Evolutionary conservation across 2,329 filamentous ascomycete genomes (phyloP), one percentile per base, ranked within the genome.

Genomic region (Colletotrichum incanum): DNA sequence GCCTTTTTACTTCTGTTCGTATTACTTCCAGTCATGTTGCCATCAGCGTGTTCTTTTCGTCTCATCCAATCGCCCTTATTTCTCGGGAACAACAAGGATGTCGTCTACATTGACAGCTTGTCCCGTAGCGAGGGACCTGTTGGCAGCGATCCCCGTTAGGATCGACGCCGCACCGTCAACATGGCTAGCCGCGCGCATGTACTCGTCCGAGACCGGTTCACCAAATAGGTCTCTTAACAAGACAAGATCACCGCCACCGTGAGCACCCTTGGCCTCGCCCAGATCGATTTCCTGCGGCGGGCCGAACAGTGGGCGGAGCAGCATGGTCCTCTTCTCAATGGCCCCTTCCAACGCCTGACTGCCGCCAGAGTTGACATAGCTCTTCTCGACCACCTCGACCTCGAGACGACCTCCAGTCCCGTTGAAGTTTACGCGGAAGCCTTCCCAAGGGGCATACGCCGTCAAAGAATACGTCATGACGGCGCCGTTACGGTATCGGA

Each of bases 401-500:
- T 92, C 90, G 2, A 92, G 77, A 0, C 90, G 81, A 0, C 90
- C 90, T 5, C 85, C 86, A 0, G 86, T 91, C 5, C 90, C 88
- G 75, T 89, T 90, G 77, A 90, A 89, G 71, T 81, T 86, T 16
- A 89, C 87, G 0, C 88, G 83, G 79, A 90, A 90, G 0, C 89
- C 89, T 73, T 91, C 89, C 88, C 89, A 91, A 0, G 90, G 90
- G 5, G 89, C 88, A 69, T 91, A 92, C 0, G 90, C 89, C 1
- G 86, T 88, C 14, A 89, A 80, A 28, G 84, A 89, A 76, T 91
- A 92, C 0, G 89, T 90, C 77, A 91, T 79, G 34, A 89, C 85
- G 0, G 88, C 88, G 2, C 88, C 87, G 63, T 84, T 89, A 23
- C 83, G 81, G 76, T 92, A 92, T 62, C 85, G 82, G 28, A 91